Evolutionary conservation across 2,329 filamentous ascomycete genomes (phyloP), one percentile per base, ranked within the genome.

Genomic region (Coleophoma cylindrospora): DNA sequence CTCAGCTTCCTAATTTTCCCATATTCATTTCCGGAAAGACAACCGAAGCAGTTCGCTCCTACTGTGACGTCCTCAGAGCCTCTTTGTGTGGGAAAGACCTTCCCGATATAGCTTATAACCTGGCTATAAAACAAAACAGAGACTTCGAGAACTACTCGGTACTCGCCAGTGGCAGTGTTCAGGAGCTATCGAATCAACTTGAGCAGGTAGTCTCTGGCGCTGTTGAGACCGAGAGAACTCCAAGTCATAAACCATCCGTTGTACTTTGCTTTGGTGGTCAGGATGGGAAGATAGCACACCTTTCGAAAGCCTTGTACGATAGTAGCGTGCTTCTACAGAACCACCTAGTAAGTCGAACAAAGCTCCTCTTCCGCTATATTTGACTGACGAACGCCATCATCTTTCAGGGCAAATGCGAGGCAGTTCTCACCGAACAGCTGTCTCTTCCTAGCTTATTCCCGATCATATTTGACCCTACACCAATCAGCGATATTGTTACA

Each of bases 381-480:
- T n/a, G n/a, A n/a, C n/a, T n/a, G n/a, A n/a, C n/a, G n/a, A n/a
- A n/a, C n/a, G n/a, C n/a, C n/a, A n/a, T n/a, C n/a, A n/a, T n/a
- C n/a, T n/a, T n/a, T n/a, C n/a, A n/a, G n/a, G n/a, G n/a, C n/a
- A n/a, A n/a, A n/a, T n/a, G n/a, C n/a, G n/a, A n/a, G n/a, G n/a
- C n/a, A n/a, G n/a, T n/a, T n/a, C n/a, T n/a, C n/a, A n/a, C n/a
- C n/a, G n/a, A n/a, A n/a, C n/a, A n/a, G n/a, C n/a, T n/a, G n/a
- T n/a, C n/a, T n/a, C n/a, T n/a, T n/a, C n/a, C n/a, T n/a, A n/a
- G n/a, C n/a, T n/a, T n/a, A n/a, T n/a, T n/a, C 32, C 57, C 58
- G 5, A 50, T 27, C 8, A 50, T 61, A 15, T 59, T 55, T n/a
- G 32, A 47, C 13, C 14, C 10, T 8, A 40, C 48, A 2, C 44